Conservation (phyloP, 2,329 filamentous ascomycete genomes). For the Calonectria henricotiae region DNA sequence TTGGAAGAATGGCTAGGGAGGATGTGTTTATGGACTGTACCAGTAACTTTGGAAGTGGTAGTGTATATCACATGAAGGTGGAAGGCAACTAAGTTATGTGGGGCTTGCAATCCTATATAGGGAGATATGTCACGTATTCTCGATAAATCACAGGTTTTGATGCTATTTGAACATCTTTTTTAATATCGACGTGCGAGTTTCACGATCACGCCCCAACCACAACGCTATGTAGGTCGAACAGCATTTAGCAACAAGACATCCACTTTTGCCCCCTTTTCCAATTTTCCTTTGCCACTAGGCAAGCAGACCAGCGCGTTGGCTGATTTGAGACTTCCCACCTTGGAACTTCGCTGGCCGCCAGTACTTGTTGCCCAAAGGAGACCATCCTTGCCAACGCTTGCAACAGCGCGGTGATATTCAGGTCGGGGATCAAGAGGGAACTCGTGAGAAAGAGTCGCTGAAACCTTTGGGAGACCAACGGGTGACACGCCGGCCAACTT, state of each 20-base stretch:
- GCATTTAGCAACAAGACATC: conserved; percentile 85
- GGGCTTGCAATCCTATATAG: conserved; percentile 43
- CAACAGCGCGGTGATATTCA: conserved; percentile 91
- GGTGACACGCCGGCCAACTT: conserved; percentile 80
- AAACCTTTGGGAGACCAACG: conserved; percentile 80
- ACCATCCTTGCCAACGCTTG: conserved; percentile 78
- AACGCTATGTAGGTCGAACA: conserved; percentile 52
- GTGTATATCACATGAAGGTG: conserved; percentile 57
- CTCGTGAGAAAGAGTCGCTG: conserved; percentile 80
- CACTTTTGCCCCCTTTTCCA: conserved; percentile 79
- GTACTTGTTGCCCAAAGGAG: conserved; percentile 84
- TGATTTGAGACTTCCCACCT: conserved; percentile 88
- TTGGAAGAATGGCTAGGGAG: conserved; percentile 59
- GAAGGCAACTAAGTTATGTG: conserved; percentile 51
- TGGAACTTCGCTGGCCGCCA: conserved; percentile 90
- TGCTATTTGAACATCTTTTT: conserved; percentile 29
- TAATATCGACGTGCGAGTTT: neutral
- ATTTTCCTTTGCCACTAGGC: conserved; percentile 75
- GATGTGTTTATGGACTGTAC: conserved; percentile 57
- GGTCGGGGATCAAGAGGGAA: conserved; percentile 84
- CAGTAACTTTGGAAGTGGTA: conserved; percentile 54
- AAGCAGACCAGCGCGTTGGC: conserved; percentile 91
- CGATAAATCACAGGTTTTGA: conserved; percentile 43
- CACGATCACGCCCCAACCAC: neutral
- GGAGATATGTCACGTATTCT: conserved; percentile 44